Evolutionary conservation across 176 grass and related monocot genomes (phyloP).

Genomic region (Chrysopogon serrulatus): DNA sequence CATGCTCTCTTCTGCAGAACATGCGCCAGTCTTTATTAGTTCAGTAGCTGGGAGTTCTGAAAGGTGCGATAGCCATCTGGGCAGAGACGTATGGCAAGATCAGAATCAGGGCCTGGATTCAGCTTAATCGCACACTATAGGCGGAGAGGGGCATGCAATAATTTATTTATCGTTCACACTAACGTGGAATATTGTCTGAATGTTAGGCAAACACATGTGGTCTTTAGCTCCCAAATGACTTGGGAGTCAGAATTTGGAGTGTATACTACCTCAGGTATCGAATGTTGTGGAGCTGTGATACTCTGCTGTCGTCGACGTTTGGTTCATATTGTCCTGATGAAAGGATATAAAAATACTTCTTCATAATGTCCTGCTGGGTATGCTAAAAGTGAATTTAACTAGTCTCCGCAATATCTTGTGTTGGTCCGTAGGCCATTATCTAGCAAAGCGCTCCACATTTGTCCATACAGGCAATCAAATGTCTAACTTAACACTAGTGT

Average conservation of each 20-base stretch:
- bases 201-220: background rate
- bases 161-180: background rate
- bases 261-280: background rate
- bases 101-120: background rate
- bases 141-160: background rate
- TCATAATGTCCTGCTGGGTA: too few species aligned
- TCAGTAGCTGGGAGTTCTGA: background rate
- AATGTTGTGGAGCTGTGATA: background rate
- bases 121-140: background rate
- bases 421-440: too few species aligned
- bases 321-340: too few species aligned
- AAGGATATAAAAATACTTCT: too few species aligned
- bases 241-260: background rate
- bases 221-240: background rate
- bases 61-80: background rate
- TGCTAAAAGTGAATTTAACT: too few species aligned
- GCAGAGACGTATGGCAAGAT: background rate
- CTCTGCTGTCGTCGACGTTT: too few species aligned
- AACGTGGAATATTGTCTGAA: background rate
- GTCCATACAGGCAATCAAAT: too few species aligned
- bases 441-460: too few species aligned
- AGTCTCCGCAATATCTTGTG: too few species aligned
- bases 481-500: too few species aligned
- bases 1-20: background rate
- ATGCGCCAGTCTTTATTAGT: background rate